phyloP scores from a whole-genome alignment of 345 rosid genomes.

The Linum lewisii region DNA sequence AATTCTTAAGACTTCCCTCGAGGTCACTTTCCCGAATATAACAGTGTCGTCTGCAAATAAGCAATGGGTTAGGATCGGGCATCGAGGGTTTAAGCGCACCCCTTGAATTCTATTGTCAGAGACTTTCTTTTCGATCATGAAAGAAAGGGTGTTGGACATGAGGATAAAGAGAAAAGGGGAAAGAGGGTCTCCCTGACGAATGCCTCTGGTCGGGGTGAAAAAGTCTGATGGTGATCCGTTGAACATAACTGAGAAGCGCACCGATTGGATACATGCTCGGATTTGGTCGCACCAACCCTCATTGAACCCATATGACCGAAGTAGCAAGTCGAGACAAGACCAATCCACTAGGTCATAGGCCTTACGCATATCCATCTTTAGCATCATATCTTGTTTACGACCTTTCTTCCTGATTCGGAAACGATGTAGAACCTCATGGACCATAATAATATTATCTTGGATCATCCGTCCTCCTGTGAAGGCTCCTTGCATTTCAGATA shows the following conservation, averaged over 20 bases:
- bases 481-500: neutral
- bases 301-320: neutral
- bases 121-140: neutral
- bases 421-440: neutral
- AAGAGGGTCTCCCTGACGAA: neutral
- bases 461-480: neutral
- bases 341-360: neutral
- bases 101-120: neutral
- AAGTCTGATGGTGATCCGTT: neutral
- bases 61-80: neutral
- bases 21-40: neutral
- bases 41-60: neutral
- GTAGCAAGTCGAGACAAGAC: neutral
- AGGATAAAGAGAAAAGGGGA: neutral
- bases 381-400: no score
- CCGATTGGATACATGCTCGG: no score
- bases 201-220: neutral
- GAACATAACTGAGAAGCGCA: neutral
- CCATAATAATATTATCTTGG: constrained; percentile 1
- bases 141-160: neutral
- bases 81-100: neutral
- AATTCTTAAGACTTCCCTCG: neutral
- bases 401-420: neutral
- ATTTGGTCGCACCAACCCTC: neutral
- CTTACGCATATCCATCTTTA: neutral